Base-by-base conservation (phyloP, 768 basidiomycete genomes). In the Daedaleopsis nitida region DNA sequence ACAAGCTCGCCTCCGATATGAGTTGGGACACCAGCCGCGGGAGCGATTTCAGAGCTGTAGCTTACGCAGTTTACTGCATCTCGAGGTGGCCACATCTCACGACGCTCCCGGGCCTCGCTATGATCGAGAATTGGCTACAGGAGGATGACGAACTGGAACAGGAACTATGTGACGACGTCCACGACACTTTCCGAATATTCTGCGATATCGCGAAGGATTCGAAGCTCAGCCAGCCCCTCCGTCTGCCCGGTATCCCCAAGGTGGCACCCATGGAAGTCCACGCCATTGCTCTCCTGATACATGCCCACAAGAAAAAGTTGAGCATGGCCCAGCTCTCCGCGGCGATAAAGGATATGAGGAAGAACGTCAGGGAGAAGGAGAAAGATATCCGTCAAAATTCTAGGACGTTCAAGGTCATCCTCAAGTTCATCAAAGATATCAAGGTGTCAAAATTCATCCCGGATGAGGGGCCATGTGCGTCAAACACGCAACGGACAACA, bases 201-300 rank as follows among this genome's bases (percentile, higher is more conserved):
- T 72, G 78, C 1, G 63, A 69, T 1, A 75, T 91, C 50, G 80
- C 80, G 1, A 60, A 68, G 6, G 75, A 83, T 51, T 49, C 67
- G 2, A 66, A 76, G 8, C 65, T 75, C 19, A 74, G 66, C n/a
- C 57, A 66, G 9, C 59, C 74, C 21, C 81, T 87, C 68, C 60
- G 69, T 74, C 70, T 71, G 63, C 70, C 39, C 32, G 58, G 63
- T 6, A 47, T 57, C 43, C 73, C 76, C 64, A 86, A 85, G 42
- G 77, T 91, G 1, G 79, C 89, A 0, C 91, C 91, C 0, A 76
- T 90, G 43, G 91, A 92, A 70, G 84, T 92, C 63, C 77, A 89
- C 50, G 74, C 81, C 63, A 80, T 83, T 51, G 77, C 76, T 21
- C 66, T 88, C 4, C 71, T 91, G 21, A 80, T 91, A 16, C 78